Base-by-base conservation (phyloP, 169 alveolate genomes). In the Eimeria sp. region DNA sequence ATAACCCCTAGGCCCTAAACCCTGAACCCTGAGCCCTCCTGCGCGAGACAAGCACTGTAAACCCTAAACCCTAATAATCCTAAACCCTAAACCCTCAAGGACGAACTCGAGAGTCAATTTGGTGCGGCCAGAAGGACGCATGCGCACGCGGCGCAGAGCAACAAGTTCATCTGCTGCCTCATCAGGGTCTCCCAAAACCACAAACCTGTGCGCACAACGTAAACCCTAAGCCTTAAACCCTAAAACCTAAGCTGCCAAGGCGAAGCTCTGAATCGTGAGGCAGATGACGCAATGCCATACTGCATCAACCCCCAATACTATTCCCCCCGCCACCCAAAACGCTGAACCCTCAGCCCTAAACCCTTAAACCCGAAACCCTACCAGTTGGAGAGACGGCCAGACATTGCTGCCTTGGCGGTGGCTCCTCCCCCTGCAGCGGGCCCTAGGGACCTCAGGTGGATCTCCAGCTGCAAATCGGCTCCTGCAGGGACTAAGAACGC, bases 141-240 rank as follows among this genome's bases (percentile, higher is more conserved):
- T 9, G 67, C 73, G 86, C 27, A 92, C 93, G 58, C 96, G 96
- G 57, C 90, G 89, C 78, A 92, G 65, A 22, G 70, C 70, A 27
- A 97, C 82, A 61, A 94, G 89, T 57, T 94, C 96, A 61, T 94
- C 96, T 43, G 80, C 95, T 5, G 80, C 95, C 40, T 65, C 86
- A 94, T 94, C 97, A 20, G 95, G 92, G 51, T 96, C 97, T 18
- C 97, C 97, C 51, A 96, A 96, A 43, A 94, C 83, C 82, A 95
- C 83, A 94, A 89, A 67, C 95, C 95, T 89, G 87, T 5, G 3
- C 57, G 22, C 11, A 67, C 78, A 73, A 20, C 84, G 18, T 43
- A 73, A 40, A 73, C 84, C 54, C 84, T 34, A 73, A 73, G 3
- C 84, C 84, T 49, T 73, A 34, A 73, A 73, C 57, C 57, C 84